Percentiles rank a stretch among this genome's conserved stretches.
phyloP scores from a whole-genome alignment of 192 early-diverging fungal genomes.

The Backusella morwellensis region DNA sequence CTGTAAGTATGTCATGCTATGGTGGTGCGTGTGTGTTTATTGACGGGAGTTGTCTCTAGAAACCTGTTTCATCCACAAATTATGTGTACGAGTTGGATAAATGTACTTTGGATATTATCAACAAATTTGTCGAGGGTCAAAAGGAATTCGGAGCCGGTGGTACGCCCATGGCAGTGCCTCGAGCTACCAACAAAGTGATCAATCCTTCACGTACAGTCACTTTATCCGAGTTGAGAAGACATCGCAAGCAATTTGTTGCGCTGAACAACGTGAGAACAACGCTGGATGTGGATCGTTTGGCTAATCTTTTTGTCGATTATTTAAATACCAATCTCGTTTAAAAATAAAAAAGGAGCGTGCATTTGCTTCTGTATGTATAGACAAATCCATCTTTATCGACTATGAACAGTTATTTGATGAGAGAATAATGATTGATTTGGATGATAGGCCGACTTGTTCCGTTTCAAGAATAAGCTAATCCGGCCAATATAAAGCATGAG shows the following conservation, averaged over 20 bases:
- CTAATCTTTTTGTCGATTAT: constrained; percentile 88
- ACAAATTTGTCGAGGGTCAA: constrained; percentile 74
- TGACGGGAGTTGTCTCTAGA: constrained; percentile 36
- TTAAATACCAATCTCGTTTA: constrained; percentile 77
- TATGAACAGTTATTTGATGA: no score
- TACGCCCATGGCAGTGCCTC: constrained; percentile 54
- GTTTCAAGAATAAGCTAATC: no score
- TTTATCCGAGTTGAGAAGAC: constrained; percentile 75
- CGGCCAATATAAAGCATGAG: no score
- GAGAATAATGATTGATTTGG: no score
- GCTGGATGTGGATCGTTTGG: constrained; percentile 67
- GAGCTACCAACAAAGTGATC: constrained; percentile 43
- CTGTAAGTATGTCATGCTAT: constrained; percentile 38
- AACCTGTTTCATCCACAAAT: constrained; percentile 88
- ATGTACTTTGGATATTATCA: constrained; percentile 75
- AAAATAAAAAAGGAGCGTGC: neutral
- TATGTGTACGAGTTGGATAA: constrained; percentile 90
- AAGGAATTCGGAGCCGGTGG: constrained; percentile 59
- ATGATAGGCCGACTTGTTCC: neutral
- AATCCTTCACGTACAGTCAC: constrained; percentile 77
- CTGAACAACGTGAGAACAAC: constrained; percentile 88
- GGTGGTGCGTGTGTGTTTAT: neutral
- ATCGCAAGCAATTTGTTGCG: constrained; percentile 79
- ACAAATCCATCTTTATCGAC: neutral
- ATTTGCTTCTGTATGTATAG: neutral